Evolutionary conservation across 257 asterid genomes (phyloP), one percentile per base, ranked within the genome.

Genomic region (Gentiana dahurica): DNA sequence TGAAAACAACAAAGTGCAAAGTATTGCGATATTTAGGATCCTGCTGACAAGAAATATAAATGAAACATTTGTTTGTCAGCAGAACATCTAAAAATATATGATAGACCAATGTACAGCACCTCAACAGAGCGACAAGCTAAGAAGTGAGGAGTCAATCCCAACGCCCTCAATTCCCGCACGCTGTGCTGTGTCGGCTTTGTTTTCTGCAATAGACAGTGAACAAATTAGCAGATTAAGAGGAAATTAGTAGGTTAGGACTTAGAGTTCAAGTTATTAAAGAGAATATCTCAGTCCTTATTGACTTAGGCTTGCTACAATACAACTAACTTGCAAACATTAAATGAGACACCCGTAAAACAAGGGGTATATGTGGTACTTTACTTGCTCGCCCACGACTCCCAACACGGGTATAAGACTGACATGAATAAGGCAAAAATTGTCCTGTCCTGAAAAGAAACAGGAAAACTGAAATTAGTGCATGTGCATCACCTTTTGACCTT

Each of bases 361-460:
- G 32, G 53, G 47, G 53, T 44, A 35, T 13, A 50, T 75, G 24
- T 24, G 58, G 44, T 46, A 78, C 56, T 66, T 82, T 85, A 88
- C 97, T 76, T 92, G 99, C 77, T 92, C 99, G 36, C 99, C 97
- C 68, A 88, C 98, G 57, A 79, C 97, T 36, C 99, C 94, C 58
- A 92, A 84, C 52, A 92, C 95, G 12, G 97, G 99, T 60, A 92
- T 78, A 56, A 92, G 95, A 65, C 99, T 88, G 76, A 92, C 97
- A 64, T 92, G 99, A 81, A 92, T 79, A 71, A 92, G 82, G 71
- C 95, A 92, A 69, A 92, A 92, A 74, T 85, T 84, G 69, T 85
- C 76, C 70, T 70, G 93, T 33, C 99, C 99, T 92, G 66, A 36
- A 59, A 44, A 71, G 56, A 49, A 63, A 59, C 37, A 57, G 1